Conservation (phyloP, 495 filamentous ascomycete genomes). For the Bacidia rubella region DNA sequence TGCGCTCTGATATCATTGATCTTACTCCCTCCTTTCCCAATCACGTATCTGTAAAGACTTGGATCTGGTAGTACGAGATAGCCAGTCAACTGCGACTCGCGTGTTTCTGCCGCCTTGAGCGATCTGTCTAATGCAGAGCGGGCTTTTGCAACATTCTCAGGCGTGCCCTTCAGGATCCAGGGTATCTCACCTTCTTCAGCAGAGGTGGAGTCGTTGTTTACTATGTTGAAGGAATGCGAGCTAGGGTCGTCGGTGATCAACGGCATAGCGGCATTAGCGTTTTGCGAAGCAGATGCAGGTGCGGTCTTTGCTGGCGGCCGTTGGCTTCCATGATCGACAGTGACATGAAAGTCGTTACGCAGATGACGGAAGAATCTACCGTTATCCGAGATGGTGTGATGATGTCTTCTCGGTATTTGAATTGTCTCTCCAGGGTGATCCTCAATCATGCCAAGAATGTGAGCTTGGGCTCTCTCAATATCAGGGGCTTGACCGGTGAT, state of each 20-base stretch:
- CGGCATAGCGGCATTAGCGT: constrained; percentile 48
- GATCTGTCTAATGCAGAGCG: constrained; percentile 56
- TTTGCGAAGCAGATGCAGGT: constrained; percentile 26
- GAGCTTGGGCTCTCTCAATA: constrained; percentile 72
- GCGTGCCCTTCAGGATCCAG: constrained; percentile 72
- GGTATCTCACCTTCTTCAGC: constrained; percentile 65
- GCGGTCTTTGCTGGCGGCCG: constrained; percentile 53
- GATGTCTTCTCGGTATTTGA: constrained; percentile 62
- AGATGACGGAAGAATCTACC: constrained; percentile 84
- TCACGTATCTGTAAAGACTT: constrained; percentile 73
- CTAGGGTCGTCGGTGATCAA: constrained; percentile 76
- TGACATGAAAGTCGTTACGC: constrained; percentile 68
- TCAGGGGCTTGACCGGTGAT: constrained; percentile 63
- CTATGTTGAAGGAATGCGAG: constrained; percentile 63
- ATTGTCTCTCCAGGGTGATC: constrained; percentile 79
- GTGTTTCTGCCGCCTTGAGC: constrained; percentile 49
- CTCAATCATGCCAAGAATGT: constrained; percentile 68
- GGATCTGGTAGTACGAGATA: constrained; percentile 87
- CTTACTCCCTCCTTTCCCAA: constrained; percentile 77
- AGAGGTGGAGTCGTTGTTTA: constrained; percentile 39
- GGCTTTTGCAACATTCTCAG: constrained; percentile 65
- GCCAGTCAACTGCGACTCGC: constrained; percentile 54
- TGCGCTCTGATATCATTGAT: constrained; percentile 86
- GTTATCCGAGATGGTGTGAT: constrained; percentile 76
- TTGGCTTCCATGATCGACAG: constrained; percentile 77